Percentiles rank a stretch among this genome's conserved stretches.
These are phyloP conservation scores for Polyplosphaeria fusca DNA, from an alignment of 495 filamentous ascomycete genomes.

Conservation along the genomic window DNA sequence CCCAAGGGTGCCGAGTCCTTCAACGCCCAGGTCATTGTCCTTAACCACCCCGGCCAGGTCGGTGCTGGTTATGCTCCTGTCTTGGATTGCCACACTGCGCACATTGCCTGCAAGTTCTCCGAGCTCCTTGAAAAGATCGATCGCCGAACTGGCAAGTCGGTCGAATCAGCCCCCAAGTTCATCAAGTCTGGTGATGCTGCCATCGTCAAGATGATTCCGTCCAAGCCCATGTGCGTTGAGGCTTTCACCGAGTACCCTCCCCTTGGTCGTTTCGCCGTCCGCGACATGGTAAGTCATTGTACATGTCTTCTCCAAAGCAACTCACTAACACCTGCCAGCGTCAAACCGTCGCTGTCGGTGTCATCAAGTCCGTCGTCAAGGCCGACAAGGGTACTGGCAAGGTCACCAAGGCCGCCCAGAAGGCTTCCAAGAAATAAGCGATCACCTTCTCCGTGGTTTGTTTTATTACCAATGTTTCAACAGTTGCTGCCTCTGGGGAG, in stretches of 20 bases:
- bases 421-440: slow-evolving; percentile 64
- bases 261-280: slow-evolving; percentile 97
- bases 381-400: slow-evolving; percentile 63
- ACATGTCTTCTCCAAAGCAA: slow-evolving; percentile 8
- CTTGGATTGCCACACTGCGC: slow-evolving; percentile 98
- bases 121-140: slow-evolving; percentile 99
- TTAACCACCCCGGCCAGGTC: slow-evolving; percentile 99
- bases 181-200: slow-evolving; percentile 99
- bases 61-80: slow-evolving; percentile 98
- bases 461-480: slow-evolving; percentile 4
- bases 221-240: slow-evolving; percentile 99
- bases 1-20: slow-evolving; percentile 83
- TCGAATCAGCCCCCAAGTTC: slow-evolving; percentile 90
- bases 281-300: slow-evolving; percentile 54
- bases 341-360: slow-evolving; percentile 96
- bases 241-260: slow-evolving; percentile 99
- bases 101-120: slow-evolving; percentile 99
- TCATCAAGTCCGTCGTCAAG: slow-evolving; percentile 85
- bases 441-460: slow-evolving; percentile 10
- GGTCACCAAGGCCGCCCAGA: slow-evolving; percentile 72
- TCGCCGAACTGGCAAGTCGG: slow-evolving; percentile 98
- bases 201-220: slow-evolving; percentile 99
- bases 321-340: slow-evolving; percentile 38
- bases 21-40: slow-evolving; percentile 99
- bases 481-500: slow-evolving; percentile 22